These are phyloP conservation scores for Cyclaneusma minus DNA, from an alignment of 2,329 filamentous ascomycete genomes.

Conservation along the genomic window DNA sequence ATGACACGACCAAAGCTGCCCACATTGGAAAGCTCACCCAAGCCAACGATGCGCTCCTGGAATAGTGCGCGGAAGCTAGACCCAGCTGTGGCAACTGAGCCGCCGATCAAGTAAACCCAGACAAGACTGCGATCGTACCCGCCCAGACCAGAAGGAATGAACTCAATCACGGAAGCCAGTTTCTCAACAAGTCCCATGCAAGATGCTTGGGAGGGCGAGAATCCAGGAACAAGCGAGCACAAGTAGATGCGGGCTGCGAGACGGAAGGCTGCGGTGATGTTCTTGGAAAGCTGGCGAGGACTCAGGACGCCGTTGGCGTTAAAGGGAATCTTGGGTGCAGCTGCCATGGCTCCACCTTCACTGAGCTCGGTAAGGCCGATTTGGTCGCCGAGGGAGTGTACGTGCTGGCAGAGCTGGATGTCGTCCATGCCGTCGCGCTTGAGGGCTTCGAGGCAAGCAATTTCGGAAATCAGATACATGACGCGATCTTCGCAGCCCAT, in stretches of 20 bases:
- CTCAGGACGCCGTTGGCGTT: conserved; percentile 60
- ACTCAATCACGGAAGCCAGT: conserved; percentile 60
- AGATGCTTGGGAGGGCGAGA: conserved; percentile 58
- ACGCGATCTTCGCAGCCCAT: conserved; percentile 97
- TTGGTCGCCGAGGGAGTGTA: conserved; percentile 73
- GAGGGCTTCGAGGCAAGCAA: conserved; percentile 84
- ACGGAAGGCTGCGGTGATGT: conserved; percentile 84
- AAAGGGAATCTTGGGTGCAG: conserved; percentile 43
- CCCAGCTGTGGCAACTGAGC: conserved; percentile 56
- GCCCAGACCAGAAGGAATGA: conserved; percentile 63
- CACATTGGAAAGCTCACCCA: conserved; percentile 63
- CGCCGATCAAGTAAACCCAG: conserved; percentile 85
- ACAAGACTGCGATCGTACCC: conserved; percentile 84
- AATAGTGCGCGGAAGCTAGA: conserved; percentile 70
- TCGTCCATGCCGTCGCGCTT: conserved; percentile 74
- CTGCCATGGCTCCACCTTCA: conserved; percentile 29
- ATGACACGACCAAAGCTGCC: conserved; percentile 79
- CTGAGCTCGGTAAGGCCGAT: conserved; percentile 65
- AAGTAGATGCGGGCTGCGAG: conserved; percentile 88
- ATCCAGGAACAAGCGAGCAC: conserved; percentile 86
- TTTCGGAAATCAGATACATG: conserved; percentile 97
- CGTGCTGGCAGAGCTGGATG: conserved; percentile 74
- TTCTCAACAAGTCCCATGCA: conserved; percentile 65
- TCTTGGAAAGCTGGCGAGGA: conserved; percentile 69
- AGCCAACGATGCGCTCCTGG: conserved; percentile 52